Evolutionary conservation across 2,329 filamentous ascomycete genomes (phyloP).

Genomic region (Monosporascus sp.): DNA sequence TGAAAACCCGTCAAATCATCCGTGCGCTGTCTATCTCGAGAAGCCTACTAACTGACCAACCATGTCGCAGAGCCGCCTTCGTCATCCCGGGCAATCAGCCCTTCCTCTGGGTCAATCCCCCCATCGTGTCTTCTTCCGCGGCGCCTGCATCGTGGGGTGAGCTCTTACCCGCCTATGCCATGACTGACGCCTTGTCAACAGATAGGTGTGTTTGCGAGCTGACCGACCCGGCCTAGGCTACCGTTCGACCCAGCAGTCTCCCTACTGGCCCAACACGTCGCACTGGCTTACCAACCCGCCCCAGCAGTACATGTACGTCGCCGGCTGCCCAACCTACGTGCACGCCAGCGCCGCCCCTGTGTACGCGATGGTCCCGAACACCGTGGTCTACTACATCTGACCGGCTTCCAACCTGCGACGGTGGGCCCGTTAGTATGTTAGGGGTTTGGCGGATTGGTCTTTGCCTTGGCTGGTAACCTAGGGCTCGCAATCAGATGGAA

Average conservation of each 20-base stretch:
- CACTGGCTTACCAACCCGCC: not conserved
- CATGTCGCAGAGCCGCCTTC: not conserved
- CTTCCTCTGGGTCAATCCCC: conserved; percentile 11
- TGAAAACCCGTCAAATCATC: not conserved
- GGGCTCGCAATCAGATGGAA: no score
- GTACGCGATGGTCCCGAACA: no score
- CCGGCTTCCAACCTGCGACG: no score
- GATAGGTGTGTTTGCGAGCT: no score
- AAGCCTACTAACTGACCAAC: not conserved
- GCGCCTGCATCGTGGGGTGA: conserved; percentile 12
- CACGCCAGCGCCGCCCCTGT: not conserved
- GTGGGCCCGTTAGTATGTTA: no score
- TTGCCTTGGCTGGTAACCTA: no score
- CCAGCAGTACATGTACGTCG: not conserved
- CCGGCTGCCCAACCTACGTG: not conserved
- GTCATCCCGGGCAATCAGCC: conserved; percentile 3
- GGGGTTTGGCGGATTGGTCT: no score
- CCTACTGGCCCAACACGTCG: not conserved
- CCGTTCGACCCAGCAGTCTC: not conserved
- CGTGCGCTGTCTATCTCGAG: not conserved
- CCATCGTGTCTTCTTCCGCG: conserved; percentile 8
- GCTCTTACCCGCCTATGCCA: not conserved
- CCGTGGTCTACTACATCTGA: no score
- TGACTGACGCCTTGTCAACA: no score
- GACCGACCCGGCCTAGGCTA: not conserved